phyloP scores from a whole-genome alignment of 495 filamentous ascomycete genomes.

The Xylaria longipes region DNA sequence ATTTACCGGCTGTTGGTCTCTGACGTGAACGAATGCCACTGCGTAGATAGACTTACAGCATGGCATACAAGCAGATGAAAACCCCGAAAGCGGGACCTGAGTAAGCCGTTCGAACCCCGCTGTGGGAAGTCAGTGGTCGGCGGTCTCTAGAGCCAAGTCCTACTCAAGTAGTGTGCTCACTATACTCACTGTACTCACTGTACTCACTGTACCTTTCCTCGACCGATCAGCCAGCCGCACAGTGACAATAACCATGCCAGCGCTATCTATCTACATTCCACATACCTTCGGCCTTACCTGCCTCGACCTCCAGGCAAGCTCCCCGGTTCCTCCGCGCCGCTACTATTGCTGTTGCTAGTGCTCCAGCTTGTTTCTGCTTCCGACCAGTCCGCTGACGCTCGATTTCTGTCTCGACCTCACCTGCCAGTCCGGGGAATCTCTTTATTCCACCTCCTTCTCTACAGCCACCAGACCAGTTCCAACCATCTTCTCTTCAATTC shows the following conservation, averaged over 20 bases:
- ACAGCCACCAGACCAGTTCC: conserved; percentile 7
- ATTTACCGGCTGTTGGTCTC: background rate
- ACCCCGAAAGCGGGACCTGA: conserved; percentile 21
- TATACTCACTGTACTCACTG: background rate
- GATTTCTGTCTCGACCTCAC: conserved; percentile 16
- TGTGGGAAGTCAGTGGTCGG: conserved; percentile 5
- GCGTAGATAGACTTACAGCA: background rate
- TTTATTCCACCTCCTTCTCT: conserved; percentile 16
- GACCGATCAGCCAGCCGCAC: background rate
- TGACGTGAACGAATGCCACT: background rate
- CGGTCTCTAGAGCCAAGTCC: background rate
- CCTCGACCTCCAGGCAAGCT: background rate
- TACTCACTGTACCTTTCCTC: background rate
- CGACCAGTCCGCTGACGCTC: conserved; percentile 20
- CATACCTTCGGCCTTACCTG: background rate
- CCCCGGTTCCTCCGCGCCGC: conserved; percentile 12
- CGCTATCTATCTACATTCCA: conserved; percentile 3
- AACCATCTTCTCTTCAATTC: conserved; percentile 3
- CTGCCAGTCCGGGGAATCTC: conserved; percentile 11
- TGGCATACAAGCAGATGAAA: background rate
- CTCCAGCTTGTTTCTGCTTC: conserved; percentile 21
- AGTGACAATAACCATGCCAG: conserved; percentile 14
- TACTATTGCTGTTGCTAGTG: conserved; percentile 4
- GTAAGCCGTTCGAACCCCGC: conserved; percentile 24
- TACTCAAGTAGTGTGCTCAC: background rate